Conservation (phyloP, 805 yeast genomes). For the Monosporozyma aerobia region DNA sequence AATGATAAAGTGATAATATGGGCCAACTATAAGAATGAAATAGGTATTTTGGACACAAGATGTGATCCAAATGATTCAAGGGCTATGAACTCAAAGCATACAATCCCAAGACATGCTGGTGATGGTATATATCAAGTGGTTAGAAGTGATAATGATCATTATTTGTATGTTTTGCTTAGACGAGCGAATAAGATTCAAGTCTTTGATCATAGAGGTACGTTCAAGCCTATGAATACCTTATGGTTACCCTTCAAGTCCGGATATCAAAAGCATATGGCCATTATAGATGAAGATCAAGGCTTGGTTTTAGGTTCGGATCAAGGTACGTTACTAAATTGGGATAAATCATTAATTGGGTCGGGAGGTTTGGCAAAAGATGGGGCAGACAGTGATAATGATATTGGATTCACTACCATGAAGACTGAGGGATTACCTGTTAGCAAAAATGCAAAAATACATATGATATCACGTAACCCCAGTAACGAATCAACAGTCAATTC, state of each 20-base stretch:
- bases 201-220: constrained; percentile 27
- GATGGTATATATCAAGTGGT: constrained; percentile 31
- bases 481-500: background rate
- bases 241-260: constrained; percentile 16
- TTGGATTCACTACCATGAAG: background rate
- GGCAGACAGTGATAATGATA: background rate
- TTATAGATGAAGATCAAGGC: constrained; percentile 13
- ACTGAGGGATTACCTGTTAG: background rate
- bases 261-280: constrained; percentile 21
- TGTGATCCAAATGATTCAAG: background rate
- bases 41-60: constrained; percentile 20
- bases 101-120: constrained; percentile 9
- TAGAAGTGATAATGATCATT: constrained; percentile 31
- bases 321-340: constrained; percentile 21
- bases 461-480: background rate
- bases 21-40: constrained; percentile 27
- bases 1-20: constrained; percentile 5
- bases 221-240: constrained; percentile 9
- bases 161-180: constrained; percentile 29
- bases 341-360: constrained; percentile 18
- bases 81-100: background rate
- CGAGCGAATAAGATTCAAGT: constrained; percentile 25
- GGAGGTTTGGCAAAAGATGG: constrained; percentile 16
- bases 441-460: background rate
- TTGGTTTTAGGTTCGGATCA: constrained; percentile 18